Evolutionary conservation across 1,284 basidiomycete genomes (phyloP).

Genomic region (Ceratorhiza oryzae-sativae): DNA sequence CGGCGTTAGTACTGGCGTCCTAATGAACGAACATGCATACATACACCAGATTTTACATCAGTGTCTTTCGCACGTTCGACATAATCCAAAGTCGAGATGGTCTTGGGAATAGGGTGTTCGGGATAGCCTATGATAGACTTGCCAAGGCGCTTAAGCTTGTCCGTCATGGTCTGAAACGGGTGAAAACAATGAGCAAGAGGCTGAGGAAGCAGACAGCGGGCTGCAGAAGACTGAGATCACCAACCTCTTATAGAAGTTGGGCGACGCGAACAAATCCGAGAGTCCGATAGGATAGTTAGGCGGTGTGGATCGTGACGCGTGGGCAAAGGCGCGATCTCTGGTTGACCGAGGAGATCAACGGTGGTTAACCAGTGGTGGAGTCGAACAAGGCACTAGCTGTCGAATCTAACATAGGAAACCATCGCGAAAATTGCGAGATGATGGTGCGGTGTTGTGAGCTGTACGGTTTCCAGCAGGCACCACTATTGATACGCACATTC

Average conservation of each 20-base stretch:
- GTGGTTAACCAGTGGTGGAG: background rate
- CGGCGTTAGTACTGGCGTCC: constrained; percentile 17
- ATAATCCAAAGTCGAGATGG: constrained; percentile 65
- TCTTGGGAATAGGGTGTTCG: constrained; percentile 61
- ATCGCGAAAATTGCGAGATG: constrained; percentile 7
- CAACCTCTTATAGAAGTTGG: constrained; percentile 13
- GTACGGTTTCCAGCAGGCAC: constrained; percentile 26
- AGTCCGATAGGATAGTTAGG: constrained; percentile 18
- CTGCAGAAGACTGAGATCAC: constrained; percentile 14
- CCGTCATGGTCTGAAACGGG: constrained; percentile 33
- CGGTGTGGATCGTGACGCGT: background rate
- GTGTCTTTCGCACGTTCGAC: constrained; percentile 49
- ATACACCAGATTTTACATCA: constrained; percentile 52
- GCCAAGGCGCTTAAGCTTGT: constrained; percentile 40
- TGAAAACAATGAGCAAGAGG: background rate
- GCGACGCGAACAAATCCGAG: constrained; percentile 11
- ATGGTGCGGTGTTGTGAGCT: constrained; percentile 17
- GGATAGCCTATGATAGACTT: constrained; percentile 69
- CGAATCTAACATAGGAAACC: constrained; percentile 16
- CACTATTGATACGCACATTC: background rate
- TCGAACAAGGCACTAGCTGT: background rate
- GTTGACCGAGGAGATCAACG: constrained; percentile 2
- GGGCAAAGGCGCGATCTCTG: constrained; percentile 13
- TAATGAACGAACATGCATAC: constrained; percentile 7
- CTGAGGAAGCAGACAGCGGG: constrained; percentile 6